These are phyloP conservation scores for Microsporum ferrugineum DNA, from an alignment of 2,329 filamentous ascomycete species.

Conservation along the genomic window DNA sequence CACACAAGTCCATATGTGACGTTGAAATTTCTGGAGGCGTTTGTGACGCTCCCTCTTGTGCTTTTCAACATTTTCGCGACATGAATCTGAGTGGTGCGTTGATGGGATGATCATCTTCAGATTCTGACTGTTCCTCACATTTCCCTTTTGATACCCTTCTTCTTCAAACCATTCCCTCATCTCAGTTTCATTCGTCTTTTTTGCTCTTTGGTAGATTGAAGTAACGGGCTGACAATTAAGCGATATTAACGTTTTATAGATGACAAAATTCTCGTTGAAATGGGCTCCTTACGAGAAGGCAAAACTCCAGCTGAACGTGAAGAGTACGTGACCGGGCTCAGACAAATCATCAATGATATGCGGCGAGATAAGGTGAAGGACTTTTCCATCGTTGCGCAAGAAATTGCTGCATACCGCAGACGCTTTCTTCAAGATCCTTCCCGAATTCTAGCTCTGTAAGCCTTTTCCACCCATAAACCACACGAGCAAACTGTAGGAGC, in stretches of 20 bases:
- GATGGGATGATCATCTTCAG: constrained; percentile 20
- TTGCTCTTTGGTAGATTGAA: constrained; percentile 3
- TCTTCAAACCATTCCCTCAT: not conserved
- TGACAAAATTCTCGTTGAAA: constrained; percentile 41
- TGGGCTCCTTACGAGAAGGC: constrained; percentile 38
- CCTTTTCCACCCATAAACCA: not conserved
- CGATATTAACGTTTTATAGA: constrained; percentile 33
- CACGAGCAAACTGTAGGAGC: not conserved
- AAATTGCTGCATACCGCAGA: constrained; percentile 42
- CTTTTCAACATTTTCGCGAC: constrained; percentile 66
- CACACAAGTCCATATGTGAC: constrained; percentile 60
- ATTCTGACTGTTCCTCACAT: constrained; percentile 8
- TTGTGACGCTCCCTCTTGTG: constrained; percentile 66
- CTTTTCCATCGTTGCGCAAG: constrained; percentile 37
- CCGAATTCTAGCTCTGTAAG: constrained; percentile 36
- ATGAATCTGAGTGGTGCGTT: constrained; percentile 67
- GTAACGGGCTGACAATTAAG: constrained; percentile 28
- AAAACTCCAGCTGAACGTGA: constrained; percentile 35
- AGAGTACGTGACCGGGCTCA: constrained; percentile 36
- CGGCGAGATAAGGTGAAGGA: constrained; percentile 40
- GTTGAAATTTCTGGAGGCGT: constrained; percentile 58
- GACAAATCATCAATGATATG: constrained; percentile 40
- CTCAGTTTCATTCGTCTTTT: not conserved
- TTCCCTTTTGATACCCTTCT: constrained; percentile 4
- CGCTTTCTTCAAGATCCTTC: constrained; percentile 38